Conservation (phyloP, 2,329 filamentous ascomycete species). For the Pseudopithomyces maydicus region DNA sequence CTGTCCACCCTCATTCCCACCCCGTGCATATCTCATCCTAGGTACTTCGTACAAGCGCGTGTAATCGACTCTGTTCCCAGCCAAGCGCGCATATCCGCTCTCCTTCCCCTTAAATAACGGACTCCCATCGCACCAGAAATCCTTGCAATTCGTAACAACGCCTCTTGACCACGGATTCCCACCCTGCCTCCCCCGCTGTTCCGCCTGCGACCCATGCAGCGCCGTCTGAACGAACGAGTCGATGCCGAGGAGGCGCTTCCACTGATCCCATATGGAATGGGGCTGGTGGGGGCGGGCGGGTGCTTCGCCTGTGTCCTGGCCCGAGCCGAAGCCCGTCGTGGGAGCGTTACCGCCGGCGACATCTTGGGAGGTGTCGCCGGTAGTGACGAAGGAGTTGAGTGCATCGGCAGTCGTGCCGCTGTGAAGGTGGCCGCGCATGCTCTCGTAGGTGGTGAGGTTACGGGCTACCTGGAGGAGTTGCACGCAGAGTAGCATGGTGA, state of each 20-base stretch:
- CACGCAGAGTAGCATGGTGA: conserved; percentile 94
- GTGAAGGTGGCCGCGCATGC: conserved; percentile 81
- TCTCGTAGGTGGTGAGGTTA: conserved; percentile 95
- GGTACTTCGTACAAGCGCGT: conserved; percentile 88
- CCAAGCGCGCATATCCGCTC: conserved; percentile 75
- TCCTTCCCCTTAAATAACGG: conserved; percentile 78
- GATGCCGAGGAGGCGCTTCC: conserved; percentile 84
- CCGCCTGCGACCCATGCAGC: conserved; percentile 67
- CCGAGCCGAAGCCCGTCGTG: conserved; percentile 65
- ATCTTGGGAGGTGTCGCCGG: conserved; percentile 68
- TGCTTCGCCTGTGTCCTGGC: conserved; percentile 56
- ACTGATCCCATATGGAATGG: conserved; percentile 73
- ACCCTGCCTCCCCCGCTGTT: conserved; percentile 46
- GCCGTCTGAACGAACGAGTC: conserved; percentile 95
- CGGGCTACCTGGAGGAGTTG: conserved; percentile 91
- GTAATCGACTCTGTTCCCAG: conserved; percentile 83
- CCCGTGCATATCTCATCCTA: conserved; percentile 63
- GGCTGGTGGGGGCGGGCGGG: conserved; percentile 43
- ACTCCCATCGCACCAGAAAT: conserved; percentile 94
- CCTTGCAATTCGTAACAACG: conserved; percentile 84
- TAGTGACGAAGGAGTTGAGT: conserved; percentile 76
- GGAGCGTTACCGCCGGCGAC: conserved; percentile 40
- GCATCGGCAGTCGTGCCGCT: conserved; percentile 61
- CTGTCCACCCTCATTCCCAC: conserved; percentile 41
- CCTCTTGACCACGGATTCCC: conserved; percentile 87